Percentiles rank a stretch among this genome's conserved stretches.
These are phyloP conservation scores for Citrus australasica DNA, from an alignment of 345 rosid species.

Conservation along the genomic window DNA sequence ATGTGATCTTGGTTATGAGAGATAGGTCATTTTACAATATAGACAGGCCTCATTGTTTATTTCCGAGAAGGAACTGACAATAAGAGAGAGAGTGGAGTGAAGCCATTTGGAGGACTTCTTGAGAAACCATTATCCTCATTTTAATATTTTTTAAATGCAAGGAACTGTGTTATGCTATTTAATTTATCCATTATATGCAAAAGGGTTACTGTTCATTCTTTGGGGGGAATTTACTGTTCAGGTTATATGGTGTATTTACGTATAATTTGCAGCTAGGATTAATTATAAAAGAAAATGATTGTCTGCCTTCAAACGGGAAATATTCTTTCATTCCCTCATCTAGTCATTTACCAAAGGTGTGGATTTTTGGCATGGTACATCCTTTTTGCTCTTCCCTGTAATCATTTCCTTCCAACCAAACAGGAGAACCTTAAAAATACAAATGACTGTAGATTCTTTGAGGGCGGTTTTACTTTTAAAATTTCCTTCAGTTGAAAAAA, in stretches of 20 bases:
- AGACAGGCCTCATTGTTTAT: neutral
- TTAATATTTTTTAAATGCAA: neutral
- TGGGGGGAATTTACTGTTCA: too few species aligned
- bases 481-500: neutral
- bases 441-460: neutral
- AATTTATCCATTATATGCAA: neutral
- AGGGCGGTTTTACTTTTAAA: neutral
- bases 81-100: neutral
- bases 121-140: neutral
- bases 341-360: neutral
- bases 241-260: too few species aligned
- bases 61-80: neutral
- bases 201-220: neutral
- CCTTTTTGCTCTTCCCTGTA: neutral
- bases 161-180: neutral
- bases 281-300: too few species aligned
- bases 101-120: neutral
- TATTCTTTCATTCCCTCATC: neutral
- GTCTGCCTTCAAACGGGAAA: neutral
- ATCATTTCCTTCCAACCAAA: neutral
- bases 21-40: neutral
- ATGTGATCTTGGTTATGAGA: neutral
- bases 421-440: neutral
- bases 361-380: neutral
- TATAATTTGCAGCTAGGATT: too few species aligned